phyloP scores from a whole-genome alignment of 495 filamentous ascomycete genomes.

The Penicillium robsamsonii region DNA sequence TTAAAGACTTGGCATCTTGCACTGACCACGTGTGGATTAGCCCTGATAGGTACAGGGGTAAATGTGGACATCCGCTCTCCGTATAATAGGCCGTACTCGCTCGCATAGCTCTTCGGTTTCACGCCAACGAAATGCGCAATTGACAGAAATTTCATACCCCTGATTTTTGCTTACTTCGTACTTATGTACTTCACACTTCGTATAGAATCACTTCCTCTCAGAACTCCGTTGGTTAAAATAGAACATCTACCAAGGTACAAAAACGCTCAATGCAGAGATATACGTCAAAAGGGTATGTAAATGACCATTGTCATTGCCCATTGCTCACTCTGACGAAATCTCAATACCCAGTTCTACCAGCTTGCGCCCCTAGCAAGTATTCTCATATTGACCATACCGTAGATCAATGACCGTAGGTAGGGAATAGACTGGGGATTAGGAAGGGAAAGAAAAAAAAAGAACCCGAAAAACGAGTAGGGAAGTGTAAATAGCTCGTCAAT shows the following conservation, averaged over 20 bases:
- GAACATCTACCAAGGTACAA: conserved; percentile 18
- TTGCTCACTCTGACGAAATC: neutral
- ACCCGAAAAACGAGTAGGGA: conserved; percentile 11
- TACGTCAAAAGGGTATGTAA: neutral
- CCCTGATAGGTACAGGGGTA: neutral
- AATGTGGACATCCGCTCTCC: neutral
- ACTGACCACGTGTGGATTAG: conserved; percentile 13
- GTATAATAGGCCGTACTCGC: too few relatives aligned
- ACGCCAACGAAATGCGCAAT: too few relatives aligned
- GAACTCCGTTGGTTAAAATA: conserved; percentile 14
- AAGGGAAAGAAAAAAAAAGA: neutral
- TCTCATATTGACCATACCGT: conserved; percentile 1
- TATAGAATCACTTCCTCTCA: neutral
- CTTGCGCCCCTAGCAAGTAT: conserved; percentile 4
- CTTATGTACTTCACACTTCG: too few relatives aligned
- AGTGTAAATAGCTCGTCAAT: conserved; percentile 32
- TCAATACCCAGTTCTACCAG: conserved; percentile 3
- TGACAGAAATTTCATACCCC: too few relatives aligned
- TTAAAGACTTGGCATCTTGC: conserved; percentile 2
- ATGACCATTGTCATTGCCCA: neutral
- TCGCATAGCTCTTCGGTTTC: too few relatives aligned
- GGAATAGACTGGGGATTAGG: neutral
- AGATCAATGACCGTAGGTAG: conserved; percentile 1
- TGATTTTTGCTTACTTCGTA: too few relatives aligned
- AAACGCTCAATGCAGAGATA: conserved; percentile 7